Evolutionary conservation across 345 rosid species (phyloP), one percentile per base, ranked within the genome.

Genomic region (Nasturtium officinale): DNA sequence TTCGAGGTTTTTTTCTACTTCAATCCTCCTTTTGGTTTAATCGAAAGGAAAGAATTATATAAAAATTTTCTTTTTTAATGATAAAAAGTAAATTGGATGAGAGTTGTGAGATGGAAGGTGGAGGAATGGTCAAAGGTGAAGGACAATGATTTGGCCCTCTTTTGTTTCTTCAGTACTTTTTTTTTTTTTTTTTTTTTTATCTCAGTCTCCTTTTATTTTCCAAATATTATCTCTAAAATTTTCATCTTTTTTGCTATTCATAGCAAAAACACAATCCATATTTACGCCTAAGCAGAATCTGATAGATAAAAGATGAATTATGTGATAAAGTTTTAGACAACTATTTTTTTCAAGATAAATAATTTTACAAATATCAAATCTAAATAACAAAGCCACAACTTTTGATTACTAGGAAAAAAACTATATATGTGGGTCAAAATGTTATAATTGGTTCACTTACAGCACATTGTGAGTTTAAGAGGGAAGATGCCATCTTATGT

Each of bases 101-200:
- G 28, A 23, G 18, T 26, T 26, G 28, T 26, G 28, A 26, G 28
- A 38, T n/a, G 33, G 37, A 40, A 29, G 65, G 74, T 60, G 40
- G 74, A 63, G 72, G 52, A 68, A 33, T 62, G 79, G 75, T 76
- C 75, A 76, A 69, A 54, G 65, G 71, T 61, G 70, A 28, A 76
- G 75, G 64, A 76, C 79, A 62, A 69, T 76, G 79, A 54, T 69
- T 69, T 76, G 64, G 40, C 65, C 59, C 45, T 69, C 28, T 76
- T 61, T 76, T 69, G 75, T 46, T 76, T 69, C 45, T 61, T 61
- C 43, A 6, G 58, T 61, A 61, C 69, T 68, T 68, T 68, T 50
- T 32, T 68, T 68, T 23, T 26, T 68, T 68, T 68, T 50, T 32
- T 68, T 68, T 23, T 26, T 2, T 68, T 51, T 32, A 75, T 69